Evolutionary conservation across 495 filamentous ascomycete species (phyloP).

Genomic region (Penicillium arizonense): DNA sequence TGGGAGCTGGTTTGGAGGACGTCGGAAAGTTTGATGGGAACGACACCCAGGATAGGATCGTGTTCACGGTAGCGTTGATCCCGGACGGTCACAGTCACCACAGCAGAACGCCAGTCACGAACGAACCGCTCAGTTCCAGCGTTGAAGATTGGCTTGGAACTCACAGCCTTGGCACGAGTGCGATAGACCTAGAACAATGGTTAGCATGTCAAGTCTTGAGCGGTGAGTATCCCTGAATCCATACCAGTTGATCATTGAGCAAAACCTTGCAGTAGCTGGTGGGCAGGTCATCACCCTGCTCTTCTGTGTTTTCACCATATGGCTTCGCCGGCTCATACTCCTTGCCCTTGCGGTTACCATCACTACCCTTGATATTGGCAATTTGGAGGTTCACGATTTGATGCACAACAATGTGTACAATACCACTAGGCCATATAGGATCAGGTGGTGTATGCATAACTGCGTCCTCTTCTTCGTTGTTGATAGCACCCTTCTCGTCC

Average conservation of each 20-base stretch:
- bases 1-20: slow-evolving; percentile 83
- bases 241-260: slow-evolving; percentile 79
- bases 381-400: slow-evolving; percentile 94
- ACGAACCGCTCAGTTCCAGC: slow-evolving; percentile 92
- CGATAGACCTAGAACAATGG: slow-evolving; percentile 61
- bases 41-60: slow-evolving; percentile 89
- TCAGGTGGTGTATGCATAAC: slow-evolving; percentile 89
- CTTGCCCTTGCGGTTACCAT: slow-evolving; percentile 64
- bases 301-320: slow-evolving; percentile 80
- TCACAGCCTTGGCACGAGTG: slow-evolving; percentile 86
- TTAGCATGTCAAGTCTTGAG: not conserved
- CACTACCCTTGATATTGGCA: slow-evolving; percentile 64
- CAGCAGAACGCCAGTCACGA: slow-evolving; percentile 86
- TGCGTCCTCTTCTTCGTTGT: slow-evolving; percentile 73
- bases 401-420: slow-evolving; percentile 81
- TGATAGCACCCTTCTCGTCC: slow-evolving; percentile 82
- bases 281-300: slow-evolving; percentile 73
- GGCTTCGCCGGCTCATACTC: slow-evolving; percentile 90
- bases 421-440: slow-evolving; percentile 87
- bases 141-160: slow-evolving; percentile 93
- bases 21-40: slow-evolving; percentile 83
- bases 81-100: slow-evolving; percentile 83
- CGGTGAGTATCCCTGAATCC: slow-evolving; percentile 1
- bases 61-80: slow-evolving; percentile 88
- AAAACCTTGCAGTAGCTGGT: slow-evolving; percentile 90